A percentile compares a stretch with the other conserved stretches of the same genome.
phyloP scores from a whole-genome alignment of 495 filamentous ascomycete genomes.

The Rostrohypoxylon terebratum region DNA sequence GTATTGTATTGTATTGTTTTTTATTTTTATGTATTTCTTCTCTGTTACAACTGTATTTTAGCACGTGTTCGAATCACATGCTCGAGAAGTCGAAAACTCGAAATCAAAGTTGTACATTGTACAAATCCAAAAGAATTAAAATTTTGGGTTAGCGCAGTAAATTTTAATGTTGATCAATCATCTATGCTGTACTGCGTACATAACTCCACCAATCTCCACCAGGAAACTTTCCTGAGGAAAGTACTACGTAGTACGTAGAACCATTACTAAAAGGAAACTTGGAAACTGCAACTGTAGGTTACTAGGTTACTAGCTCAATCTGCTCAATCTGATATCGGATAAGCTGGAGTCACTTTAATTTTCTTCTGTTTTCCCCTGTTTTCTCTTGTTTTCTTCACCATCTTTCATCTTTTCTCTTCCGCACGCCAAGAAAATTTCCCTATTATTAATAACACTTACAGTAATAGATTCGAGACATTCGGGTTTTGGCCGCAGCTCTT shows the following conservation, averaged over 20 bases:
- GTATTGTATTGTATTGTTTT: constrained; percentile 29
- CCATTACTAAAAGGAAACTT: too few relatives aligned
- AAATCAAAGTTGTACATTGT: constrained; percentile 12
- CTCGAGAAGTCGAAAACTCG: constrained; percentile 12
- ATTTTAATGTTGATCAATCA: constrained; percentile 3
- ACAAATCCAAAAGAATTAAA: constrained; percentile 13
- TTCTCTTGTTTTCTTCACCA: not conserved
- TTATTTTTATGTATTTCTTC: too few relatives aligned
- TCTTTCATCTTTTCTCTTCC: not conserved
- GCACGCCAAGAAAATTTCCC: constrained; percentile 1
- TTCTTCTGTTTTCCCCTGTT: not conserved
- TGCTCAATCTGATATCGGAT: not conserved
- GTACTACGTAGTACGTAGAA: too few relatives aligned
- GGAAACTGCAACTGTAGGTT: not conserved
- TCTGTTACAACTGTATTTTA: too few relatives aligned
- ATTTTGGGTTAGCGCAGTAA: not conserved
- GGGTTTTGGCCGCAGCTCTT: constrained; percentile 1
- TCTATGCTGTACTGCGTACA: too few relatives aligned
- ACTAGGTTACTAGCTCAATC: not conserved
- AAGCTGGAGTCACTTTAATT: not conserved
- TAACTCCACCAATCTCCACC: constrained; percentile 21
- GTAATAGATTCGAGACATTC: constrained; percentile 14
- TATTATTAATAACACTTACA: too few relatives aligned
- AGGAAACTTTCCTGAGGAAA: too few relatives aligned
- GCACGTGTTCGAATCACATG: too few relatives aligned